phyloP scores from a whole-genome alignment of 2,329 filamentous ascomycete species.

The Dryadomyces quercivorus region DNA sequence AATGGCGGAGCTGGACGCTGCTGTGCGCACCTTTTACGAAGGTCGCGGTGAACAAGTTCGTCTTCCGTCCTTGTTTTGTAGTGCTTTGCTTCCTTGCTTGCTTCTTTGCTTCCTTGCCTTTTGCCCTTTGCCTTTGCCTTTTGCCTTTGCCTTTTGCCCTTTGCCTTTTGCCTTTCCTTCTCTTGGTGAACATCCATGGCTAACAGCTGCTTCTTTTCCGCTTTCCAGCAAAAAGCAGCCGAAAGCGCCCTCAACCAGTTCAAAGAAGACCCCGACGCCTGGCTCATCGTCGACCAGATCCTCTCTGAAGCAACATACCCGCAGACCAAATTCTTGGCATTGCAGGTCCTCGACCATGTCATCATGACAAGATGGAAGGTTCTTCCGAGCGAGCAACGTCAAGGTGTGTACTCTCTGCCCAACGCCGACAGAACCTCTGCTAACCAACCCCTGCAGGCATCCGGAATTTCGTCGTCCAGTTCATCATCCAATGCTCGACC shows the following conservation, averaged over 20 bases:
- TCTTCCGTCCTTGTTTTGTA: slow-evolving; percentile 9
- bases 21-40: slow-evolving; percentile 95
- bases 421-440: slow-evolving; percentile 15
- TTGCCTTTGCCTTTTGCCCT: background rate
- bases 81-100: too few relatives aligned
- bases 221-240: slow-evolving; percentile 79
- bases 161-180: slow-evolving; percentile 1
- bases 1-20: slow-evolving; percentile 91
- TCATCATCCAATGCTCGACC: slow-evolving; percentile 88
- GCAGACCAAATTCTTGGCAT: slow-evolving; percentile 92
- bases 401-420: too few relatives aligned
- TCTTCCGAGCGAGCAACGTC: slow-evolving; percentile 86
- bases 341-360: slow-evolving; percentile 95
- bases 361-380: slow-evolving; percentile 99
- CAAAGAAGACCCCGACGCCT: slow-evolving; percentile 97
- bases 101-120: too few relatives aligned
- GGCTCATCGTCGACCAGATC: slow-evolving; percentile 95
- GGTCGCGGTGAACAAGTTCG: slow-evolving; percentile 84
- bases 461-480: slow-evolving; percentile 97
- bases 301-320: slow-evolving; percentile 84
- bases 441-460: slow-evolving; percentile 61
- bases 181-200: slow-evolving; percentile 12
- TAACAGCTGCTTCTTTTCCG: slow-evolving; percentile 24
- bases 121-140: background rate
- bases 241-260: slow-evolving; percentile 94